Conservation (phyloP, 1,139 yeast species). For the Suhomyces bolitotheri region DNA sequence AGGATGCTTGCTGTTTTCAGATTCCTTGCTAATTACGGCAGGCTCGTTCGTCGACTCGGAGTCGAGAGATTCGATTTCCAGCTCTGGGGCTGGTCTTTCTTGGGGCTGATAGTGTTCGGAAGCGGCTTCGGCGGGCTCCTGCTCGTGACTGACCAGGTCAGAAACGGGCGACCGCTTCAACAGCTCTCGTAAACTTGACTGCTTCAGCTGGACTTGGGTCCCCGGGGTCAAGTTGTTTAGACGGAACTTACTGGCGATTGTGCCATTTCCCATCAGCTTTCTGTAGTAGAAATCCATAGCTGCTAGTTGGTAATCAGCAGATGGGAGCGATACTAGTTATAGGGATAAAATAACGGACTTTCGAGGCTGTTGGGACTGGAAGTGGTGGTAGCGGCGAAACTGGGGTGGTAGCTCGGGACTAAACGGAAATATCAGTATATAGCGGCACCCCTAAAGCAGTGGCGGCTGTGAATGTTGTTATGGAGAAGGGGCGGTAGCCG, state of each 20-base stretch:
- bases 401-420: no score
- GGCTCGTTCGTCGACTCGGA: background rate
- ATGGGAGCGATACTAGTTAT: background rate
- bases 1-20: slow-evolving; percentile 10
- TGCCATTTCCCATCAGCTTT: slow-evolving; percentile 43
- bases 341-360: background rate
- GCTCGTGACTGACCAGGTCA: no score
- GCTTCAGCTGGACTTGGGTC: slow-evolving; percentile 22
- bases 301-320: background rate
- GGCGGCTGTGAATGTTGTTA: no score
- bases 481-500: no score
- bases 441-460: no score
- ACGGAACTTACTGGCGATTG: slow-evolving; percentile 39
- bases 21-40: slow-evolving; percentile 7
- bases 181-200: slow-evolving; percentile 21
- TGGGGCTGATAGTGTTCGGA: background rate
- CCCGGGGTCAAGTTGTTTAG: slow-evolving; percentile 14
- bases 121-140: background rate
- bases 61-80: background rate
- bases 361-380: no score
- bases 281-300: slow-evolving; percentile 39
- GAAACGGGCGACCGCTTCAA: no score
- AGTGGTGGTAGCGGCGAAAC: background rate
- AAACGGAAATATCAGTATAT: no score
- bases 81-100: background rate